Evolutionary conservation across 768 basidiomycete genomes (phyloP).

Genomic region (Lactifluus pinguis): DNA sequence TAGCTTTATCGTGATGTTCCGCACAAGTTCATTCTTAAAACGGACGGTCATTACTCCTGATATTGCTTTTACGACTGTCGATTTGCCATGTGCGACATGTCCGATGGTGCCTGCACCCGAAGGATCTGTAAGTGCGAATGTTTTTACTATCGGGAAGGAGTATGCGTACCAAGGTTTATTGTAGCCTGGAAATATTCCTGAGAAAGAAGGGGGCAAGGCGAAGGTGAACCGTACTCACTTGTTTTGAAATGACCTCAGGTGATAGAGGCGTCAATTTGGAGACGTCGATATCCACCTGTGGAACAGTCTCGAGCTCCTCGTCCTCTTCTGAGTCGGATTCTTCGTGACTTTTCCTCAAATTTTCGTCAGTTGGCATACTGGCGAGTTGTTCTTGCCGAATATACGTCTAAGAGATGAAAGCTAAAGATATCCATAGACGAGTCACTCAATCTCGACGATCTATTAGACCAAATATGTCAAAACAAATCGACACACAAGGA

Average conservation of each 20-base stretch:
- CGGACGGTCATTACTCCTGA: conserved; percentile 97
- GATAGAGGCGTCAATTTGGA: conserved; percentile 80
- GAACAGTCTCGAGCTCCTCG: conserved; percentile 43
- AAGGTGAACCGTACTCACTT: conserved; percentile 39
- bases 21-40: conserved; percentile 98
- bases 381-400: background rate
- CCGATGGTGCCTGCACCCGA: conserved; percentile 77
- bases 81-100: conserved; percentile 97
- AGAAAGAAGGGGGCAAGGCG: background rate
- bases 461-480: background rate
- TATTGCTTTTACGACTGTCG: conserved; percentile 96
- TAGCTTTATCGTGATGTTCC: conserved; percentile 99
- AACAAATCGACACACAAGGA: background rate
- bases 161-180: conserved; percentile 70
- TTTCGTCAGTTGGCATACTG: conserved; percentile 62
- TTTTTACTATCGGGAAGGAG: conserved; percentile 1
- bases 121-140: background rate
- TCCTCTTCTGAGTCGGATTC: conserved; percentile 67
- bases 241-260: conserved; percentile 86
- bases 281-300: conserved; percentile 68
- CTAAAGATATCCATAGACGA: background rate
- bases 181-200: conserved; percentile 54
- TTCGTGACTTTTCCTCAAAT: conserved; percentile 49
- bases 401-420: background rate
- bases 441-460: conserved; percentile 4